Base-by-base conservation (phyloP, 106 monocot genomes). In the Hemerocallis citrina region DNA sequence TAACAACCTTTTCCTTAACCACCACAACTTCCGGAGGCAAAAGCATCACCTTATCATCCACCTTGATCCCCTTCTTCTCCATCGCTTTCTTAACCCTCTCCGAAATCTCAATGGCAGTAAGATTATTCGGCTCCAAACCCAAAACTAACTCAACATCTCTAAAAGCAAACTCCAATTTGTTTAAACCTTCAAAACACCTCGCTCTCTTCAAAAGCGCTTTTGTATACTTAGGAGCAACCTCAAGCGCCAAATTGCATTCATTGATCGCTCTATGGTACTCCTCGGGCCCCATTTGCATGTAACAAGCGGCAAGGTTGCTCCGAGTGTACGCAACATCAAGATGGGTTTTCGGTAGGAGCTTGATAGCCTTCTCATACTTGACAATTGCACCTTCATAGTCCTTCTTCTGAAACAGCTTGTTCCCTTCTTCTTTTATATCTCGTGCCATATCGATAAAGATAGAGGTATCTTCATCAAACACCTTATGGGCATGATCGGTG, bases 161-260 rank as follows among this genome's bases (percentile, higher is more conserved):
- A 15, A 65, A 40, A 0, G 95, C 90, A 23, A 77, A 66, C 14
- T 90, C 90, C 51, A 84, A 66, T 52, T 68, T 49, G 54, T 79
- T 74, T 47, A 96, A 56, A 1, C 81, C 86, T 67, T 96, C 87
- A 27, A 73, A 96, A 67, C 95, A 96, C 39, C 66, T 79, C 6
- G 95, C 86, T 41, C 90, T 68, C 72, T 96, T 96, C 41, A 96
- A 38, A 7, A 96, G 67, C 16, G 95, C 95, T 50, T 90, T 90
- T 8, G 72, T 84, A 57, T 84, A 81, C 70, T 79, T 96, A 16
- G 95, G 95, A 7, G 76, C 71, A 16, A 68, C 78, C 59, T 96
- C 84, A 3, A 96, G 76, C 15, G 90, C 89, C 20, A 79, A 42
- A 70, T 90, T 96, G 55, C 95, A 90, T 52, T 86, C 81, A 23